Percentiles rank a stretch among this genome's conserved stretches.
phyloP scores from a whole-genome alignment of 2,329 filamentous ascomycete species.

The Alternaria sp. region DNA sequence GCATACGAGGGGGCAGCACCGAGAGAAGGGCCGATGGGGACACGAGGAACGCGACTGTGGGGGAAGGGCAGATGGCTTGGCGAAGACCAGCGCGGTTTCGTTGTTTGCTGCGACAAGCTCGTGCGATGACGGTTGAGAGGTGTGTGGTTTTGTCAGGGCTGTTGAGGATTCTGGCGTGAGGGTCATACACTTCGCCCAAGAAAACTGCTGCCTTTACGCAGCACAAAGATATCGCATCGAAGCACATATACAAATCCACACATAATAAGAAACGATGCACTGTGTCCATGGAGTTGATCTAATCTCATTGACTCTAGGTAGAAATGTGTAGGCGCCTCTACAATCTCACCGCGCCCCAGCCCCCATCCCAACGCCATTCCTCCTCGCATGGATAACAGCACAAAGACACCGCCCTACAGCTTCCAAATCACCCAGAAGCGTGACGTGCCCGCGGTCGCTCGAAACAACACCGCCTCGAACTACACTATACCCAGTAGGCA shows the following conservation, averaged over 20 bases:
- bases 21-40: not conserved
- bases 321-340: constrained; percentile 49
- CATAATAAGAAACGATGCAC: not conserved
- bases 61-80: not conserved
- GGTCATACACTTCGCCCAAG: not conserved
- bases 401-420: constrained; percentile 77
- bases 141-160: no score
- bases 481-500: constrained; percentile 78
- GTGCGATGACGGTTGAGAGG: not conserved
- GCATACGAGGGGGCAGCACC: not conserved
- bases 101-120: not conserved
- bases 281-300: not conserved
- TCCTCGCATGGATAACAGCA: constrained; percentile 70
- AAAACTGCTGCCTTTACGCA: not conserved
- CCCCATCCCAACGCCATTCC: constrained; percentile 76
- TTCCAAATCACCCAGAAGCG: constrained; percentile 81
- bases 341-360: constrained; percentile 41
- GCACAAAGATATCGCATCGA: not conserved
- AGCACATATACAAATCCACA: not conserved
- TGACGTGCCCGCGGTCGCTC: constrained; percentile 86
- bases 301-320: not conserved
- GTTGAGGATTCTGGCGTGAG: not conserved
- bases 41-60: not conserved
- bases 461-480: constrained; percentile 76
- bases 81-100: not conserved